These are phyloP conservation scores for Sinapis alba DNA, from an alignment of 441 rosid genomes.

Conservation along the genomic window DNA sequence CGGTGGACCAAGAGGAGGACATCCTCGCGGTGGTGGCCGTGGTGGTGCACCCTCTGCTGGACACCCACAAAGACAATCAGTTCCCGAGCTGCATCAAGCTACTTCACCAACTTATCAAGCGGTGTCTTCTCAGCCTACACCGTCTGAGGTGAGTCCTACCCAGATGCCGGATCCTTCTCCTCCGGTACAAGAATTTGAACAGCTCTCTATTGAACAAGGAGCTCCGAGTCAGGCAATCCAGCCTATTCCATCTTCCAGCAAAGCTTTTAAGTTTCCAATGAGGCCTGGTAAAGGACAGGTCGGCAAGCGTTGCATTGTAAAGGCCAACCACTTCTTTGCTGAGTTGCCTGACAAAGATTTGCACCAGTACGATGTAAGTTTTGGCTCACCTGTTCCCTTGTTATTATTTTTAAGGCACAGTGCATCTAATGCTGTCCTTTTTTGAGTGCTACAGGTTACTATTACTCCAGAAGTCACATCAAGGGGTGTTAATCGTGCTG, in stretches of 20 bases:
- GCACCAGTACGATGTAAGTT: conserved; percentile 95
- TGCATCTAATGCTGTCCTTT: not conserved
- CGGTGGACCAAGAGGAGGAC: conserved; percentile 68
- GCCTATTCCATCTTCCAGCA: conserved; percentile 66
- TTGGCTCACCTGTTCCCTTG: conserved; percentile 5
- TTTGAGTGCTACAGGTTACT: conserved; percentile 59
- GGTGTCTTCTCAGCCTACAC: conserved; percentile 55
- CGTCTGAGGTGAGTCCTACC: conserved; percentile 61
- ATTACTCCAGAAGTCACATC: conserved; percentile 85
- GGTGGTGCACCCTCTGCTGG: conserved; percentile 57
- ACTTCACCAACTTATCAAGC: conserved; percentile 63
- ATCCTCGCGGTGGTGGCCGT: conserved; percentile 58
- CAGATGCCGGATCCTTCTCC: conserved; percentile 46
- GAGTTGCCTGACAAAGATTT: conserved; percentile 91
- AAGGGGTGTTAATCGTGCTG: conserved; percentile 86
- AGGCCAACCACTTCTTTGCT: conserved; percentile 97
- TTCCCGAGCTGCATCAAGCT: conserved; percentile 99
- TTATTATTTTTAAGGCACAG: not conserved
- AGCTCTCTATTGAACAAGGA: conserved; percentile 59
- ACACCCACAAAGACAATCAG: conserved; percentile 59
- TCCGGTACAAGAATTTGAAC: conserved; percentile 53
- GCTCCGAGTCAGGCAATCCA: conserved; percentile 60
- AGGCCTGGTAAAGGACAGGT: conserved; percentile 81
- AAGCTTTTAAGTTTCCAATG: conserved; percentile 79
- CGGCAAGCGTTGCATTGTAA: conserved; percentile 75